phyloP scores from a whole-genome alignment of 2,329 filamentous ascomycete species.

The Berkeleyomyces basicola region DNA sequence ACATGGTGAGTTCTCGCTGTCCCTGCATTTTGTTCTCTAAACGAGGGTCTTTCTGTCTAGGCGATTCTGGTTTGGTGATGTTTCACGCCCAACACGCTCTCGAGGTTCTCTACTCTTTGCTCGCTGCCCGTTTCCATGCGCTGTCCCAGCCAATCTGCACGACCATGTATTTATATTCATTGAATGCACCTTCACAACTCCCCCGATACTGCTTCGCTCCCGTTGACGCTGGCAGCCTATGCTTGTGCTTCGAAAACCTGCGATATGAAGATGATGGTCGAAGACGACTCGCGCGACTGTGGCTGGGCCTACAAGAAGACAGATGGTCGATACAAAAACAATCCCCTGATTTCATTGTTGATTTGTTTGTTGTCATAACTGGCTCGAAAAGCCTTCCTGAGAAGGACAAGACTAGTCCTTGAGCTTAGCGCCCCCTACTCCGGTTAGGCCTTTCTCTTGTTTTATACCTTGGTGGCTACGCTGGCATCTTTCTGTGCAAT shows the following conservation, averaged over 20 bases:
- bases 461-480: not conserved
- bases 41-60: not conserved
- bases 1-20: not conserved
- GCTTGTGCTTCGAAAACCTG: no score
- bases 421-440: not conserved
- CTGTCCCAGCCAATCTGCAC: not conserved
- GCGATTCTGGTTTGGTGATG: not conserved
- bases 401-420: not conserved
- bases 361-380: not conserved
- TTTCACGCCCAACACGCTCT: not conserved
- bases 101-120: not conserved
- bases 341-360: not conserved
- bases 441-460: not conserved
- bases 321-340: not conserved
- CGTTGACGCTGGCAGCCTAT: not conserved
- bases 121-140: not conserved
- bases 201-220: not conserved
- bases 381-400: not conserved
- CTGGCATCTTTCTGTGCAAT: not conserved
- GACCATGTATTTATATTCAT: not conserved
- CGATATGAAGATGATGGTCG: not conserved
- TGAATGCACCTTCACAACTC: not conserved
- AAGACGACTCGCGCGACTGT: no score
- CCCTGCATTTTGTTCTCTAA: not conserved
- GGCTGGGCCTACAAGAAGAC: no score